phyloP scores from a whole-genome alignment of 768 basidiomycete species.

The Floccularia luteovirens region DNA sequence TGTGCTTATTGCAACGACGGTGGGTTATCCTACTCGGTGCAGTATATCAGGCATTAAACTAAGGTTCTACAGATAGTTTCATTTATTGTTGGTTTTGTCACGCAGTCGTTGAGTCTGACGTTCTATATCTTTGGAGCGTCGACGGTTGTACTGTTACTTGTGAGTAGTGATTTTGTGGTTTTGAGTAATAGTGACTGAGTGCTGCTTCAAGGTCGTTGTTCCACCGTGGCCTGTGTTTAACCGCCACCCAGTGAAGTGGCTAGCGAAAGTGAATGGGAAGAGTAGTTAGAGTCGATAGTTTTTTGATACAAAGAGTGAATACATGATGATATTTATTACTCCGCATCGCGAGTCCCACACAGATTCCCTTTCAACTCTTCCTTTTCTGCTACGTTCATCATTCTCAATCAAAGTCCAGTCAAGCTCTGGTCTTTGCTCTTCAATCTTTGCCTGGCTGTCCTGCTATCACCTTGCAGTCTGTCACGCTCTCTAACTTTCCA shows the following conservation, averaged over 20 bases:
- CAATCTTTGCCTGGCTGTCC: no score
- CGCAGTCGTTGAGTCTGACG: constrained; percentile 48
- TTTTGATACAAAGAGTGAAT: no score
- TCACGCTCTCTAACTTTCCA: no score
- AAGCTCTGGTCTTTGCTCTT: no score
- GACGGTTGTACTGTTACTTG: constrained; percentile 31
- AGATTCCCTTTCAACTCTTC: no score
- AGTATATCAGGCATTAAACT: background rate
- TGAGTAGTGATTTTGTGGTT: constrained; percentile 17
- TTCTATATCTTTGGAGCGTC: constrained; percentile 39
- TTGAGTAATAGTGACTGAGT: background rate
- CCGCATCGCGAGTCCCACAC: background rate
- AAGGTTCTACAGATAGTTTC: constrained; percentile 27
- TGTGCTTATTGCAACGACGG: constrained; percentile 37
- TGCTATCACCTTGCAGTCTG: no score
- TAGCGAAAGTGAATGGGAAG: constrained; percentile 28
- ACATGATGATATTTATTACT: no score
- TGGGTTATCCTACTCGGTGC: constrained; percentile 26
- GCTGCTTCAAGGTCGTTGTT: constrained; percentile 42
- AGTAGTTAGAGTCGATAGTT: background rate
- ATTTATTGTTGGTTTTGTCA: constrained; percentile 48
- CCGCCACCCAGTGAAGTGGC: constrained; percentile 54
- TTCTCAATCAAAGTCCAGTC: no score
- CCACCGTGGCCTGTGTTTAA: constrained; percentile 71
- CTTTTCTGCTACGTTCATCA: no score